Evolutionary conservation across 164 flowering plant genomes (phyloP).

Genomic region (Platanus orientalis): DNA sequence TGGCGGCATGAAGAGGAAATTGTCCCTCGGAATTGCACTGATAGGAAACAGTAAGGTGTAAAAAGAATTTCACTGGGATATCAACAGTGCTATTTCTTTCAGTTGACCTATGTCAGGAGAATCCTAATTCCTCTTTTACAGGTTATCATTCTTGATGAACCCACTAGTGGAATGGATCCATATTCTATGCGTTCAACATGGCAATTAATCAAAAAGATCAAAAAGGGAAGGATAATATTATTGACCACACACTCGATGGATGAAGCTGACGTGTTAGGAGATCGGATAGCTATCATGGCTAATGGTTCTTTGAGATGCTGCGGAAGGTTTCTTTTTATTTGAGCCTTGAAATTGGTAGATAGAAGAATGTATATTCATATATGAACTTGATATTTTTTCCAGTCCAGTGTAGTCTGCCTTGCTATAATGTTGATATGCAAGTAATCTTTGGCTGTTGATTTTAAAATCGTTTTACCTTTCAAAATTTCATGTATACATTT

Average conservation of each 20-base stretch:
- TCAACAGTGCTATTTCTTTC: constrained; percentile 3
- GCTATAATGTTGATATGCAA: too few relatives aligned
- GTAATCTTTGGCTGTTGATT: too few relatives aligned
- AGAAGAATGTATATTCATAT: not conserved
- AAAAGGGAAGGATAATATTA: constrained; percentile 87
- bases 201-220: constrained; percentile 86
- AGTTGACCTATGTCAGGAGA: constrained; percentile 1
- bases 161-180: constrained; percentile 99
- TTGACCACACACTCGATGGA: constrained; percentile 99
- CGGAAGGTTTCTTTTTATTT: constrained; percentile 60
- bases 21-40: constrained; percentile 91
- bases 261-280: constrained; percentile 95
- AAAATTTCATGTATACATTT: too few relatives aligned
- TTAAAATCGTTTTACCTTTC: too few relatives aligned
- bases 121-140: constrained; percentile 22
- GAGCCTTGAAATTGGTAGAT: not conserved
- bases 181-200: constrained; percentile 98
- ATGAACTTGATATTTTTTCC: not conserved
- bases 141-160: constrained; percentile 97
- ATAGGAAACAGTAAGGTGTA: constrained; percentile 94
- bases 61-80: not conserved
- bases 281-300: constrained; percentile 98
- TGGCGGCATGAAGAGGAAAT: constrained; percentile 98
- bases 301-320: constrained; percentile 96
- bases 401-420: not conserved